These are phyloP conservation scores for Aspergillus sp. DNA, from an alignment of 2,329 filamentous ascomycete genomes.

Conservation along the genomic window DNA sequence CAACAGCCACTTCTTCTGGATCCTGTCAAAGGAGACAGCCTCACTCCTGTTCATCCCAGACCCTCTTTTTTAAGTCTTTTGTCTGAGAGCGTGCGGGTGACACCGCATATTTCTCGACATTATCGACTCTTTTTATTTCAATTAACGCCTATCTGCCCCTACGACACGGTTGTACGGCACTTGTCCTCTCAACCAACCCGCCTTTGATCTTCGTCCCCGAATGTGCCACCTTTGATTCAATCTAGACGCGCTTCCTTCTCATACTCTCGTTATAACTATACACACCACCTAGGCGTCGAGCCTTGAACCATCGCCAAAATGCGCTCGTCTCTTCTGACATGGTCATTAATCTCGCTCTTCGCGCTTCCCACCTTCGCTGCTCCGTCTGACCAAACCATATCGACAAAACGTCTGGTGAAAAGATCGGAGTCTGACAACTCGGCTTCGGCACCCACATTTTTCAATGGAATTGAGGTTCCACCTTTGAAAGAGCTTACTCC, in stretches of 20 bases:
- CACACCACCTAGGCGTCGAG: conserved; percentile 12
- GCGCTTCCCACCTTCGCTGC: conserved; percentile 34
- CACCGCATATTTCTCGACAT: conserved; percentile 5
- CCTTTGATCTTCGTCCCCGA: conserved; percentile 15
- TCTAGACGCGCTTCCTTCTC: conserved; percentile 10
- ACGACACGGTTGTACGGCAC: conserved; percentile 8
- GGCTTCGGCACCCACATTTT: conserved; percentile 41
- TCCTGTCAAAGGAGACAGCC: conserved; percentile 15
- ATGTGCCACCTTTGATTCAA: conserved; percentile 34
- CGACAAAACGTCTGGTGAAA: conserved; percentile 27
- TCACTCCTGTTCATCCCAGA: conserved; percentile 16
- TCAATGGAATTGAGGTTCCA: conserved; percentile 54
- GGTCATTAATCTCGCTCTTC: conserved; percentile 39
- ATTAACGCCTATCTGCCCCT: not conserved
- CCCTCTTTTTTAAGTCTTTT: conserved; percentile 11
- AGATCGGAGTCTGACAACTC: conserved; percentile 22
- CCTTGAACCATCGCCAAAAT: conserved; percentile 30
- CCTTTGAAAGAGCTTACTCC: conserved; percentile 50
- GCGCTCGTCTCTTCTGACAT: conserved; percentile 38
- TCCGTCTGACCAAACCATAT: conserved; percentile 22
- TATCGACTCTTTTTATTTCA: not conserved
- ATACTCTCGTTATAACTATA: conserved; percentile 15
- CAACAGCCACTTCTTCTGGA: conserved; percentile 12
- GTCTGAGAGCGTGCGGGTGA: conserved; percentile 15
- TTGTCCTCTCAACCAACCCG: conserved; percentile 11